These are phyloP conservation scores for Corniculantispora saksenae DNA, from an alignment of 2,329 filamentous ascomycete species.

Conservation along the genomic window DNA sequence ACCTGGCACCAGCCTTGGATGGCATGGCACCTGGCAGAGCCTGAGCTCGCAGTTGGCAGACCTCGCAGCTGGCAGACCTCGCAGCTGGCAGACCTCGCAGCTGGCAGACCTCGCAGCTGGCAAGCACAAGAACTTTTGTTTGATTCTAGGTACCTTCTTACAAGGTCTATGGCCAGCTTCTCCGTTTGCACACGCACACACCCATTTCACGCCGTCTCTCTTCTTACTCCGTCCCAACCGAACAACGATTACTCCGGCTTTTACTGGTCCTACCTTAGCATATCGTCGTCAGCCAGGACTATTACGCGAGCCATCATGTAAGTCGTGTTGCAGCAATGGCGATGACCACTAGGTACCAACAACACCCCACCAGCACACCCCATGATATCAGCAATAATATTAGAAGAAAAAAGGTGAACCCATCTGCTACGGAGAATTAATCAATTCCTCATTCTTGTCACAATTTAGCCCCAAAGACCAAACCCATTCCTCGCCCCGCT, in stretches of 20 bases:
- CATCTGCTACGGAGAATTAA: background rate
- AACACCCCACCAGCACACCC: no score
- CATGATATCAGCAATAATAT: background rate
- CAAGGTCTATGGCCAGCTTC: background rate
- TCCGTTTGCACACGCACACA: background rate
- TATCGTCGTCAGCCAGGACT: background rate
- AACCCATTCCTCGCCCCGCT: background rate
- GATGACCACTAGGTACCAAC: background rate
- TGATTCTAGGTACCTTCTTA: no score
- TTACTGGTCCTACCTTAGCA: background rate
- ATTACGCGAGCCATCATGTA: background rate
- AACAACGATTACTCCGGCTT: background rate
- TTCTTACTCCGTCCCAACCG: background rate
- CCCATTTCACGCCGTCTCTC: background rate
- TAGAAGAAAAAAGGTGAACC: background rate
- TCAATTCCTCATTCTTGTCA: background rate
- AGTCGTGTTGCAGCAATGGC: background rate
- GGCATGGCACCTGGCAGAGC: no score
- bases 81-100: constrained; percentile 4
- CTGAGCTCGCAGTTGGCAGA: background rate
- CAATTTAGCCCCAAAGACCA: background rate
- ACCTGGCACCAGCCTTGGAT: no score
- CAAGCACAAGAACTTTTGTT: constrained; percentile 8
- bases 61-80: background rate
- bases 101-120: no score